Base-by-base conservation (phyloP, 192 early-diverging fungal species). In the Thamnidium elegans region DNA sequence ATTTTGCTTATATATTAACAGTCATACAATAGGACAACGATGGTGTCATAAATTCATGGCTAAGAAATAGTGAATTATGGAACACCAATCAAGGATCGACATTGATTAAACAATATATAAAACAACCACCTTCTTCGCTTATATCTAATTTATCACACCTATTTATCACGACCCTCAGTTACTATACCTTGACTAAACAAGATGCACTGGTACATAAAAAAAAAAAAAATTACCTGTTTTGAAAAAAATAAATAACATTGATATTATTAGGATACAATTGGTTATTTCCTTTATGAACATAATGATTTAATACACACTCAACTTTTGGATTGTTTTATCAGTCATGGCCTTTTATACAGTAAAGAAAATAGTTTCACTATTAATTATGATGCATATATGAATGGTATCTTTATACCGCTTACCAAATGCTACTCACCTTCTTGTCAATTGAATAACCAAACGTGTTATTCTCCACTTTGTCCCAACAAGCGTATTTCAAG, bases 391-490 rank as follows among this genome's bases (percentile, higher is more conserved):
- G 7, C 19, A 17, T 36, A 17, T 39, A 19, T 42, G 7, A 51
- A 42, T 10, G 50, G 63, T 4, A 34, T 64, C n/a, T 51, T 64
- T 14, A 64, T 21, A 39, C 42, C 39, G 20, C 5, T 55, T 2
- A 58, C 62, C n/a, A 19, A 39, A 8, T 70, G 68, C 36, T 70
- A 70, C 39, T 61, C 68, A 15, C 62, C 46, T 3, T 34, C 45
- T 5, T 70, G 68, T 34, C 62, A 53, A 42, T 2, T 11, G 0
- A 42, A 36, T 4, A 34, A 13, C 14, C 1, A 20, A 20, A 15
- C 44, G 9, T 55, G 58, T n/a, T 68, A 58, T n/a, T 51, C 58
- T 15, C 23, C 58, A 14, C 58, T 64, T 23, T 64, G 63, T 34
- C 52, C 54, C 23, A 42, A 45, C 19, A 54, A 19, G 46, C 13